phyloP scores from a whole-genome alignment of 495 filamentous ascomycete species.

The Penicillium soppii region DNA sequence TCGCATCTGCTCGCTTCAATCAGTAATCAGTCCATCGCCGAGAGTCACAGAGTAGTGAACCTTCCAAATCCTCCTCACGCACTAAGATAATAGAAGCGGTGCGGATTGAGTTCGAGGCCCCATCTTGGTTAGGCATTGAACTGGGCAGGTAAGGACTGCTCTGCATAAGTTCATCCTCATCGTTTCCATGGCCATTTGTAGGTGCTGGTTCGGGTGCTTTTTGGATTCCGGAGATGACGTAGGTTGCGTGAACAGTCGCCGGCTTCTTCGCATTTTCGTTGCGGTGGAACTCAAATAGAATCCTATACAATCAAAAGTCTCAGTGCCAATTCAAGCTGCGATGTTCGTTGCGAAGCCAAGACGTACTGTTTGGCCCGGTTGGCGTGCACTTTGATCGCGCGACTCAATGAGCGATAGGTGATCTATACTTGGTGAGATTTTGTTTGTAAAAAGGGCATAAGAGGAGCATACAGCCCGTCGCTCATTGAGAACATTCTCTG shows the following conservation, averaged over 20 bases:
- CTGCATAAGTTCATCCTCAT: constrained; percentile 73
- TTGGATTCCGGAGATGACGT: constrained; percentile 70
- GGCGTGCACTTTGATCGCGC: constrained; percentile 76
- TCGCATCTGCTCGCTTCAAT: constrained; percentile 51
- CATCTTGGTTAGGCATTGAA: constrained; percentile 55
- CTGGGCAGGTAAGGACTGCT: constrained; percentile 64
- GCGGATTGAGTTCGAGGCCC: constrained; percentile 27
- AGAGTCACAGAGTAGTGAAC: constrained; percentile 36
- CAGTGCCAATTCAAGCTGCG: neutral
- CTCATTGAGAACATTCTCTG: constrained; percentile 74
- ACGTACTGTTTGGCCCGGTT: constrained; percentile 79
- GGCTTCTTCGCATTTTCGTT: constrained; percentile 77
- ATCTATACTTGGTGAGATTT: constrained; percentile 51
- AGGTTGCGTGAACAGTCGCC: constrained; percentile 78
- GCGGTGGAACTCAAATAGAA: constrained; percentile 86
- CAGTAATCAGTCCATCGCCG: neutral
- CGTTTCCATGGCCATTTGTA: constrained; percentile 38
- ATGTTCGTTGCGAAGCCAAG: neutral
- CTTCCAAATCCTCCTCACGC: constrained; percentile 76
- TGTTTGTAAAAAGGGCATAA: neutral
- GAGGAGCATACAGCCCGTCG: constrained; percentile 61
- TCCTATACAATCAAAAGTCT: constrained; percentile 49
- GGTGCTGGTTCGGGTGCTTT: constrained; percentile 29
- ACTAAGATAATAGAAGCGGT: constrained; percentile 66
- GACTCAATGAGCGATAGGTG: constrained; percentile 79